phyloP scores from a whole-genome alignment of 78 protist species.

The Mantamonas sphyraenae region DNA sequence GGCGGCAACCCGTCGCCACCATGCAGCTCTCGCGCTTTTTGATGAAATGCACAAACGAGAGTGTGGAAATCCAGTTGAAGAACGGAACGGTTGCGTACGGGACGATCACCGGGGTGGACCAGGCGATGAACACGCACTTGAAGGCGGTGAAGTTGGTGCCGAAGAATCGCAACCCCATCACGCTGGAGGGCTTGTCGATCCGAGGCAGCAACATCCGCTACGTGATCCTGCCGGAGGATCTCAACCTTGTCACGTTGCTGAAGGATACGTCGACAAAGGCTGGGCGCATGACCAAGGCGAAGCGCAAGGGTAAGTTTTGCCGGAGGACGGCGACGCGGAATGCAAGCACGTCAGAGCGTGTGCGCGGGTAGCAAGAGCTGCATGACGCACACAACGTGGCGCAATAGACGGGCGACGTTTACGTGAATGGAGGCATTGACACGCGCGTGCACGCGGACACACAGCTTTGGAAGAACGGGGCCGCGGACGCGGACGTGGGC shows the following conservation, averaged over 20 bases:
- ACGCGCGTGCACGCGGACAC: no score
- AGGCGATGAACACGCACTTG: conserved; percentile 91
- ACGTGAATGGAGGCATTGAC: no score
- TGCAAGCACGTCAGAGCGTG: no score
- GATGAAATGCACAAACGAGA: conserved; percentile 85
- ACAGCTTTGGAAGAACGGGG: no score
- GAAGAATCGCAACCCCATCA: conserved; percentile 80
- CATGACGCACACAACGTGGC: no score
- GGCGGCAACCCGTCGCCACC: no score
- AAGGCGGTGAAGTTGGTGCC: conserved; percentile 84
- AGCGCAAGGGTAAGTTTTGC: not conserved
- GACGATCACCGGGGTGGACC: conserved; percentile 82
- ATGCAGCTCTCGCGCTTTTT: conserved; percentile 74
- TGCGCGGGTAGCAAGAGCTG: no score
- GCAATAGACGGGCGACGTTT: no score
- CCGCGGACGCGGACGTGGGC: no score
- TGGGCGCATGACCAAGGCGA: conserved; percentile 37
- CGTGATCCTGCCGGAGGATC: conserved; percentile 84
- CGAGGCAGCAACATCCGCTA: conserved; percentile 96
- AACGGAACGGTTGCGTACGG: conserved; percentile 94
- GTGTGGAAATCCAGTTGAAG: conserved; percentile 95
- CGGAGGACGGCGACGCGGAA: no score
- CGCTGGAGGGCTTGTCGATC: conserved; percentile 76
- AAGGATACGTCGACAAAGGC: conserved; percentile 87
- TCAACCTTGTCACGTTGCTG: conserved; percentile 89